phyloP scores from a whole-genome alignment of 2,329 filamentous ascomycete genomes.

The Plenodomus biglobosus region DNA sequence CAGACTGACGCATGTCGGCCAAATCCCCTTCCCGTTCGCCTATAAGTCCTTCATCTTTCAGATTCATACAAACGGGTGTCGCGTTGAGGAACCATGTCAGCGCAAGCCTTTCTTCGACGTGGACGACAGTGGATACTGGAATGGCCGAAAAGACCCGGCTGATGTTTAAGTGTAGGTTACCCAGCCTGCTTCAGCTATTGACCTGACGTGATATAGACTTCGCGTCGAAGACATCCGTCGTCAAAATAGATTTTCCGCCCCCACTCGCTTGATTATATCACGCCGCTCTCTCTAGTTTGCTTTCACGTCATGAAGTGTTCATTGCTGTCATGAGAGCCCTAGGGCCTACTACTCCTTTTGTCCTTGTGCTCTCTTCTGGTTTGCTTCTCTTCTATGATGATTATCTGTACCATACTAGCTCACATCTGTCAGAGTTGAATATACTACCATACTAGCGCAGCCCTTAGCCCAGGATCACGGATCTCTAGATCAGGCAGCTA shows the following conservation, averaged over 20 bases:
- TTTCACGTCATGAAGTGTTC: conserved; percentile 47
- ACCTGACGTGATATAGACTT: conserved; percentile 35
- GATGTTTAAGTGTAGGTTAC: conserved; percentile 43
- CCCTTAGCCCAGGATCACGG: too few species aligned
- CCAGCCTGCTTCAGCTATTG: neutral
- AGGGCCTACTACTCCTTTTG: too few species aligned
- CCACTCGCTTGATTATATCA: conserved; percentile 21
- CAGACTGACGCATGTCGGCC: neutral
- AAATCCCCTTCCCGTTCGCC: neutral
- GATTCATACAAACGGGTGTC: too few species aligned
- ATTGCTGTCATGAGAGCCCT: conserved; percentile 37
- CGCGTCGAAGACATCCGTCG: conserved; percentile 49
- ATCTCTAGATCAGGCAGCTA: neutral
- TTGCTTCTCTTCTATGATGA: too few species aligned
- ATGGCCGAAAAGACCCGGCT: conserved; percentile 33
- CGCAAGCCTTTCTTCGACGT: conserved; percentile 39
- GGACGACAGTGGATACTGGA: conserved; percentile 36
- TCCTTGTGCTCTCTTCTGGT: too few species aligned
- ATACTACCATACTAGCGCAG: too few species aligned
- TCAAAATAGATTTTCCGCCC: conserved; percentile 51
- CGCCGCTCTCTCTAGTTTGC: conserved; percentile 15
- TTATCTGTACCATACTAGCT: too few species aligned
- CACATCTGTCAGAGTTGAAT: too few species aligned
- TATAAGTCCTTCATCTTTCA: too few species aligned
- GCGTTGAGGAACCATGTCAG: conserved; percentile 41